These are phyloP conservation scores for Lasiosphaeris hirsuta DNA, from an alignment of 495 filamentous ascomycete genomes.

Conservation along the genomic window DNA sequence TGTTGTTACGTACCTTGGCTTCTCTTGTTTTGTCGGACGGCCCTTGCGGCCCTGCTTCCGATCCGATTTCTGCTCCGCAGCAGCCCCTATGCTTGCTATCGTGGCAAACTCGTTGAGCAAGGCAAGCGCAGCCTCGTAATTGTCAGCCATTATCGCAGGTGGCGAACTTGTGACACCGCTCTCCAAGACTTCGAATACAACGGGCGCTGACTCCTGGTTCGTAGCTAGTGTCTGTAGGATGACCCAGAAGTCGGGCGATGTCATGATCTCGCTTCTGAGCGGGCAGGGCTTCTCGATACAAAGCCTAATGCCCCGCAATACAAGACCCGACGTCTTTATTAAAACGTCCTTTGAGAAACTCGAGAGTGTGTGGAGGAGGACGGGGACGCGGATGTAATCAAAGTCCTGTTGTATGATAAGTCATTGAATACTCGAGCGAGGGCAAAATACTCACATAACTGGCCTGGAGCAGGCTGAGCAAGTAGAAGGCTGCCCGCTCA, in stretches of 20 bases:
- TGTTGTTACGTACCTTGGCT: slow-evolving; percentile 50
- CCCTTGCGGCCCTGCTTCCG: slow-evolving; percentile 47
- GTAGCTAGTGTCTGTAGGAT: slow-evolving; percentile 73
- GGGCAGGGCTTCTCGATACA: slow-evolving; percentile 74
- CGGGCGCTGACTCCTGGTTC: slow-evolving; percentile 62
- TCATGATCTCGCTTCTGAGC: slow-evolving; percentile 86
- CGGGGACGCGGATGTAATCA: slow-evolving; percentile 86
- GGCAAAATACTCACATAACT: slow-evolving; percentile 70
- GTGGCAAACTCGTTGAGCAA: slow-evolving; percentile 88
- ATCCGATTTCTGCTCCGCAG: slow-evolving; percentile 77
- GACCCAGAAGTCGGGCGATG: slow-evolving; percentile 96
- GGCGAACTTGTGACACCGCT: slow-evolving; percentile 61
- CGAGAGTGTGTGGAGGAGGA: slow-evolving; percentile 87
- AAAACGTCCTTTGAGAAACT: slow-evolving; percentile 75
- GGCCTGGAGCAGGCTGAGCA: slow-evolving; percentile 76
- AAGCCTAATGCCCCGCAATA: slow-evolving; percentile 72
- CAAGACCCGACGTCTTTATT: slow-evolving; percentile 67
- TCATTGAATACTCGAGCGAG: background rate
- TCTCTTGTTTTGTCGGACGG: slow-evolving; percentile 51
- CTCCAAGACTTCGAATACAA: slow-evolving; percentile 81
- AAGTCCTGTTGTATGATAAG: slow-evolving; percentile 60
- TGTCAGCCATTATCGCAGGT: slow-evolving; percentile 84
- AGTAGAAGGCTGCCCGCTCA: slow-evolving; percentile 80
- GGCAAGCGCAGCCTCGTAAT: slow-evolving; percentile 81
- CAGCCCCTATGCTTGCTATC: slow-evolving; percentile 75